Evolutionary conservation across 2,329 filamentous ascomycete genomes (phyloP).

Genomic region (Falciphora oryzae): DNA sequence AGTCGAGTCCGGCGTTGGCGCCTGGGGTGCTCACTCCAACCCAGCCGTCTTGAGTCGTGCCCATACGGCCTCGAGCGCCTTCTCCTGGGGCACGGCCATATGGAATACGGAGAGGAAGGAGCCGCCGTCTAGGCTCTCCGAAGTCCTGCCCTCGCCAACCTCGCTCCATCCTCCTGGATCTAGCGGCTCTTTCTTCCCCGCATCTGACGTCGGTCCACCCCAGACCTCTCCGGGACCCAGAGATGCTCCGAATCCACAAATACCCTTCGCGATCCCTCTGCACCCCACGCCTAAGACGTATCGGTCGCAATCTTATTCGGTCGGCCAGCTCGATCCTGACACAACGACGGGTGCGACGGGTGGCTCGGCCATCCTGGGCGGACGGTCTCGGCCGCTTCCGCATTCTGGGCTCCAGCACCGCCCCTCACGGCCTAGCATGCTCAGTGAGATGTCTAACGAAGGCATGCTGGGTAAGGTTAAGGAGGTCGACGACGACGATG

Average conservation of each 20-base stretch:
- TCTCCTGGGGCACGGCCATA: slow-evolving; percentile 74
- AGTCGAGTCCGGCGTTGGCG: slow-evolving; percentile 49
- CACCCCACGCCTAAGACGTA: slow-evolving; percentile 90
- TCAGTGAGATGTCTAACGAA: slow-evolving; percentile 65
- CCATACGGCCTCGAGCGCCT: slow-evolving; percentile 41
- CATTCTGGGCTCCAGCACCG: slow-evolving; percentile 72
- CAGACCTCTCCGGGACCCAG: slow-evolving; percentile 47
- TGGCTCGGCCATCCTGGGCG: slow-evolving; percentile 42
- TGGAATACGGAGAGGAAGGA: slow-evolving; percentile 79
- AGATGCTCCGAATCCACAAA: slow-evolving; percentile 55
- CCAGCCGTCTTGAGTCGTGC: slow-evolving; percentile 39
- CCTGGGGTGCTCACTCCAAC: slow-evolving; percentile 50
- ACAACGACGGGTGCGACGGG: slow-evolving; percentile 34
- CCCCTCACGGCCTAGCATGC: slow-evolving; percentile 71
- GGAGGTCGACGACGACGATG: slow-evolving; percentile 63
- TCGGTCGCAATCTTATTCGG: slow-evolving; percentile 93
- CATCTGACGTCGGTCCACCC: slow-evolving; percentile 36
- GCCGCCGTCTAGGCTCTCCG: slow-evolving; percentile 64
- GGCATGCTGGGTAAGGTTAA: slow-evolving; percentile 63
- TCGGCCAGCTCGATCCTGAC: slow-evolving; percentile 79
- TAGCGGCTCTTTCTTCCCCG: slow-evolving; percentile 41
- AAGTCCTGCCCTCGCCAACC: slow-evolving; percentile 71
- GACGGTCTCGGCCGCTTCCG: slow-evolving; percentile 46
- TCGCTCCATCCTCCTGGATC: slow-evolving; percentile 47
- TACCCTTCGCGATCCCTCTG: slow-evolving; percentile 81